Conservation (phyloP, 2,329 filamentous ascomycete genomes). For the Nakataea oryzae region DNA sequence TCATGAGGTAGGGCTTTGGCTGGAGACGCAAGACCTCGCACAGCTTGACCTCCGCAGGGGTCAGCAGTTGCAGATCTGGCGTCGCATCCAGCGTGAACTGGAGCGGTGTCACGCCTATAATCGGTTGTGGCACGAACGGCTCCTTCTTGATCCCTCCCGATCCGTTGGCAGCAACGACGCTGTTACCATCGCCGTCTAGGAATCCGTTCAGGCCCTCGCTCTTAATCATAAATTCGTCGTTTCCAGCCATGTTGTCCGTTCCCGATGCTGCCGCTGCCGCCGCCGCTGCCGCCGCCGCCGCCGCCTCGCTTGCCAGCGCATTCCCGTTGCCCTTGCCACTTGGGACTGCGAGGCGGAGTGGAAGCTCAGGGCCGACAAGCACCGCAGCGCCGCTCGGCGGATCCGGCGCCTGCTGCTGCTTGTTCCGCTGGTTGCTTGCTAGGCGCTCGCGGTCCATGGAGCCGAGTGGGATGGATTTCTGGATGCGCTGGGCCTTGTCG, state of each 20-base stretch:
- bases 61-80: constrained; percentile 76
- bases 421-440: constrained; percentile 59
- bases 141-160: constrained; percentile 26
- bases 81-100: constrained; percentile 65
- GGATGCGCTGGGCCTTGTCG: constrained; percentile 70
- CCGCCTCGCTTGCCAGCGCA: constrained; percentile 31
- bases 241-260: constrained; percentile 17
- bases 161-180: constrained; percentile 14
- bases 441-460: constrained; percentile 75
- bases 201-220: constrained; percentile 24
- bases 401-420: constrained; percentile 57
- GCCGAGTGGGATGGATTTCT: constrained; percentile 61
- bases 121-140: constrained; percentile 42
- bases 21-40: constrained; percentile 77
- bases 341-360: constrained; percentile 39
- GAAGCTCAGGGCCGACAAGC: constrained; percentile 69
- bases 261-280: not conserved
- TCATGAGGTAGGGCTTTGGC: constrained; percentile 88
- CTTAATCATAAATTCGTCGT: constrained; percentile 25
- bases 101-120: constrained; percentile 53
- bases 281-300: constrained; percentile 16
- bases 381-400: constrained; percentile 65
- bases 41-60: constrained; percentile 72
- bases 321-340: constrained; percentile 35
- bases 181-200: constrained; percentile 20